Percentiles rank a stretch among this genome's conserved stretches.
These are phyloP conservation scores for Aspergillus puulaauensis DNA, from an alignment of 2,329 filamentous ascomycete species.

Conservation along the genomic window DNA sequence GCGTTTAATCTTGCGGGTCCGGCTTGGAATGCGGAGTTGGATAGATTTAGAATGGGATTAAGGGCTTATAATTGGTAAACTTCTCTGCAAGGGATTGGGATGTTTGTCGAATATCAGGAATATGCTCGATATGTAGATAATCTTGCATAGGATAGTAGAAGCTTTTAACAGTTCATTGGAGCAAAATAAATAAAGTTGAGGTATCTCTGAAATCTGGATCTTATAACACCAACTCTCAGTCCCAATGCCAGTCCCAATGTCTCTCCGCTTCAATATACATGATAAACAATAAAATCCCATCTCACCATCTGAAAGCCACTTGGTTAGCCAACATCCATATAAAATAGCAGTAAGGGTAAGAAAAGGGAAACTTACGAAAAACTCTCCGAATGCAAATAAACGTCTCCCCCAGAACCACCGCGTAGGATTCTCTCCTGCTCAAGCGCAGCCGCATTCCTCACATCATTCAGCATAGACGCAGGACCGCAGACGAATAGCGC, in stretches of 20 bases:
- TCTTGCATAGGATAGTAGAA: neutral
- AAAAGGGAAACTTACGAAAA: slow-evolving; percentile 44
- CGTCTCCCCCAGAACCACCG: slow-evolving; percentile 25
- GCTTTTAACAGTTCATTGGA: neutral
- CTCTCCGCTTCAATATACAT: neutral
- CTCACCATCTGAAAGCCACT: neutral
- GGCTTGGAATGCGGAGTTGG: neutral
- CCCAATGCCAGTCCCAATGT: neutral
- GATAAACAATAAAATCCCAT: no score
- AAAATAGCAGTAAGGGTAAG: neutral
- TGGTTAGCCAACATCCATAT: neutral
- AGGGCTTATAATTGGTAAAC: no score
- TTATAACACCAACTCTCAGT: neutral
- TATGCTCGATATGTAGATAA: neutral
- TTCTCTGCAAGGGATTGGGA: neutral
- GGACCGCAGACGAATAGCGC: slow-evolving; percentile 47
- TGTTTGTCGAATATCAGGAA: neutral
- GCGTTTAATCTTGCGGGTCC: neutral
- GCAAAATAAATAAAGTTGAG: neutral
- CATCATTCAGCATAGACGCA: slow-evolving; percentile 48
- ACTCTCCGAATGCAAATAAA: slow-evolving; percentile 51
- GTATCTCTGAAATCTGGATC: neutral
- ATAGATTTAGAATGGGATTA: neutral
- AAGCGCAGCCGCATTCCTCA: slow-evolving; percentile 47
- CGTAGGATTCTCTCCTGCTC: slow-evolving; percentile 39